These are phyloP conservation scores for Ogataea glucozyma DNA, from an alignment of 805 yeast genomes.

Conservation along the genomic window DNA sequence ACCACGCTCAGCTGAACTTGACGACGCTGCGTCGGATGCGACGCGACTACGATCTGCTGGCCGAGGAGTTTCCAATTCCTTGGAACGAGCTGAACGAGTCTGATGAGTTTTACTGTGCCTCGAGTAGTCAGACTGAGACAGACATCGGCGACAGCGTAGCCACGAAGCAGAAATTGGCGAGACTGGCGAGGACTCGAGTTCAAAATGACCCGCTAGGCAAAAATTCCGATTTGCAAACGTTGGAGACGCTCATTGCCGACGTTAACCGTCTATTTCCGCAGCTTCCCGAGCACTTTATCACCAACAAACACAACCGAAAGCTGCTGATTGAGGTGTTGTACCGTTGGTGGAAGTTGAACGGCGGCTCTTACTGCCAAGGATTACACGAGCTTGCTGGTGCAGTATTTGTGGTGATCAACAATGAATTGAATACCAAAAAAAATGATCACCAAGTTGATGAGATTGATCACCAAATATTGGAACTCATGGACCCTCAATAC, in stretches of 20 bases:
- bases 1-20: constrained; percentile 19
- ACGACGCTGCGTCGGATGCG: constrained; percentile 20
- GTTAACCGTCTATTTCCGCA: constrained; percentile 55
- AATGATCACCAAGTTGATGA: constrained; percentile 3
- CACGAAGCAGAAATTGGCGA: constrained; percentile 16
- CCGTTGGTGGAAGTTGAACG: constrained; percentile 50
- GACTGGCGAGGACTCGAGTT: constrained; percentile 20
- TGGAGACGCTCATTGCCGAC: constrained; percentile 48
- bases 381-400: constrained; percentile 55
- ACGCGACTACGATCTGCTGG: constrained; percentile 23
- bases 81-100: constrained; percentile 35
- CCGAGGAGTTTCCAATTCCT: constrained; percentile 32
- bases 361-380: constrained; percentile 47
- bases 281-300: constrained; percentile 33
- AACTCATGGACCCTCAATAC: constrained; percentile 41
- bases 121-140: constrained; percentile 16
- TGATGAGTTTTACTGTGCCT: constrained; percentile 23
- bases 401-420: constrained; percentile 41
- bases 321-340: constrained; percentile 45
- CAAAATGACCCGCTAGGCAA: constrained; percentile 26
- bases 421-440: constrained; percentile 36
- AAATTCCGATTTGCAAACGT: constrained; percentile 39
- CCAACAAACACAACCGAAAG: constrained; percentile 27
- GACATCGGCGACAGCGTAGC: constrained; percentile 29
- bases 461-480: constrained; percentile 35